Percentiles rank a stretch among this genome's conserved stretches.
phyloP scores from a whole-genome alignment of 2,329 filamentous ascomycete genomes.

The Sordariomycetes sp. region DNA sequence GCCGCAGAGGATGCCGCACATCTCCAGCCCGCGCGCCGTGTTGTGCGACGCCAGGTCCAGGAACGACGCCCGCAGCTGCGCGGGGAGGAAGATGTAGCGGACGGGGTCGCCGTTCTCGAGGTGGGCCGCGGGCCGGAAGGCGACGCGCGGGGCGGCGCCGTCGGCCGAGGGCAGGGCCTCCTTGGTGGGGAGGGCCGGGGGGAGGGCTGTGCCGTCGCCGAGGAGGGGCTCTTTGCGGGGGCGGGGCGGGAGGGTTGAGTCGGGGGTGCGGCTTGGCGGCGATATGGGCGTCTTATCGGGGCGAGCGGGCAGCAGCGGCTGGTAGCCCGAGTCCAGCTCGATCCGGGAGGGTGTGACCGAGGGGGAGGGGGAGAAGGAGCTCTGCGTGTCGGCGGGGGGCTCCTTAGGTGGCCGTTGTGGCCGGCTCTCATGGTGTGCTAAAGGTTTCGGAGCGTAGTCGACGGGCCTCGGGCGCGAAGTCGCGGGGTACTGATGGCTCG shows the following conservation, averaged over 20 bases:
- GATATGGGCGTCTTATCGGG: not conserved
- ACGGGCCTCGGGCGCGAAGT: conserved; percentile 41
- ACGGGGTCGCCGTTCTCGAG: conserved; percentile 83
- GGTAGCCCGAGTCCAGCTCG: conserved; percentile 9
- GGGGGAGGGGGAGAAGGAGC: not conserved
- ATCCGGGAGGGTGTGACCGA: not conserved
- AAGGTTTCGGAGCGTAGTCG: conserved; percentile 23
- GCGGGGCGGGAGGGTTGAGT: conserved; percentile 10
- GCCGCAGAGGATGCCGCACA: conserved; percentile 88
- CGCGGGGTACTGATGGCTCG: conserved; percentile 36
- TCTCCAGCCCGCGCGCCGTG: conserved; percentile 75
- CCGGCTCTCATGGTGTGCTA: not conserved
- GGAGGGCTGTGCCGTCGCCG: conserved; percentile 8
- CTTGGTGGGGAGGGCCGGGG: conserved; percentile 17
- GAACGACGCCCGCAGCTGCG: conserved; percentile 62
- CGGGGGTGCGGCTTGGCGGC: not conserved
- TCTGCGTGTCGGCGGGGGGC: not conserved
- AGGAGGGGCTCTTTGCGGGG: conserved; percentile 18
- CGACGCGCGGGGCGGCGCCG: conserved; percentile 40
- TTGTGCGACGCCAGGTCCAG: conserved; percentile 65
- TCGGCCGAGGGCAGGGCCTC: conserved; percentile 8
- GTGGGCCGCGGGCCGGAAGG: conserved; percentile 75
- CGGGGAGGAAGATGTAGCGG: conserved; percentile 78
- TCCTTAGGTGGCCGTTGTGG: conserved; percentile 23
- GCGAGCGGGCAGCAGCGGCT: conserved; percentile 9